phyloP scores from a whole-genome alignment of 495 filamentous ascomycete species.

The Neurospora sp. region DNA sequence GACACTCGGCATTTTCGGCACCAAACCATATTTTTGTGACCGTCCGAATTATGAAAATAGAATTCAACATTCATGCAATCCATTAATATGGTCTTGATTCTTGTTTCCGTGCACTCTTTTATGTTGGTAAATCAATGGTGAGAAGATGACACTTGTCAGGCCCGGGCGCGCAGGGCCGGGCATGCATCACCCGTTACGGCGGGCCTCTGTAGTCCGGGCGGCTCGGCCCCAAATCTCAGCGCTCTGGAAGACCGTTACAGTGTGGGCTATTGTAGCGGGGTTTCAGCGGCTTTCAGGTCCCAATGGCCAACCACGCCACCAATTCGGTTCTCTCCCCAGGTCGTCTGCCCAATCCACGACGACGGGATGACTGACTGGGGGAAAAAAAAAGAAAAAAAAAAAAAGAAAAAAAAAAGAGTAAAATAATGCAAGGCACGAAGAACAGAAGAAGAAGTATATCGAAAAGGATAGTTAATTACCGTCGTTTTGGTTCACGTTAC shows the following conservation, averaged over 20 bases:
- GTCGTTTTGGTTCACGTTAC: too few relatives aligned
- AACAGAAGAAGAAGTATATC: too few relatives aligned
- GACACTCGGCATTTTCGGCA: not conserved
- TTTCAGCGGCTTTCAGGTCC: not conserved
- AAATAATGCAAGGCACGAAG: too few relatives aligned
- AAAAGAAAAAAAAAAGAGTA: too few relatives aligned
- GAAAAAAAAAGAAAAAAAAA: too few relatives aligned
- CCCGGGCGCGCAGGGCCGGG: not conserved
- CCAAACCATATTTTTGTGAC: not conserved
- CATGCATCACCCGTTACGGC: not conserved
- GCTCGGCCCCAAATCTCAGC: not conserved
- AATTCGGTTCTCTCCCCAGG: not conserved
- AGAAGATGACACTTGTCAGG: not conserved
- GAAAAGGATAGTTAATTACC: too few relatives aligned
- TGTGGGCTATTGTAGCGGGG: not conserved
- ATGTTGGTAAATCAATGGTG: not conserved
- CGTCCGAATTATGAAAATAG: not conserved
- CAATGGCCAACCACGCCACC: not conserved
- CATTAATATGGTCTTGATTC: accelerated
- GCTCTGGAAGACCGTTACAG: not conserved
- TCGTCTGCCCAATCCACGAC: too few relatives aligned
- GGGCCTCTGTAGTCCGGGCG: not conserved
- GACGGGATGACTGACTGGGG: too few relatives aligned
- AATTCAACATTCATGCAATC: not conserved
- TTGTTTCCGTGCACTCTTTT: not conserved